phyloP scores from a whole-genome alignment of 805 yeast genomes.

The Metschnikowia henanensis region DNA sequence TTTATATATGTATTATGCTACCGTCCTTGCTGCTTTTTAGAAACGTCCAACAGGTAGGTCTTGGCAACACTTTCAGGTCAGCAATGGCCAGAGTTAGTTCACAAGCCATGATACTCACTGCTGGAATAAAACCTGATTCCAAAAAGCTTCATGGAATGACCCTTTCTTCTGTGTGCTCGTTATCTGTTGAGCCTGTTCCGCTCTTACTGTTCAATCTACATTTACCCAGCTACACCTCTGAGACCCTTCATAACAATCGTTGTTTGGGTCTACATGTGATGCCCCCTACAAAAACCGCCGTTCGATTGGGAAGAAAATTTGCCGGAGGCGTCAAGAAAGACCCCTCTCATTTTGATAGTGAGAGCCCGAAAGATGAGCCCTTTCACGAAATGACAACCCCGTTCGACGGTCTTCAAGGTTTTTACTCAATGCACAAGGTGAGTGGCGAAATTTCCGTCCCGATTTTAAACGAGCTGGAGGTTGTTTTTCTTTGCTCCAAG shows the following conservation, averaged over 20 bases:
- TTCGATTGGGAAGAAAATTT: constrained; percentile 63
- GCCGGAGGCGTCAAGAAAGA: constrained; percentile 53
- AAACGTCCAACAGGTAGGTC: not conserved
- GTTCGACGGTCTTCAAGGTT: constrained; percentile 39
- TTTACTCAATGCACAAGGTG: constrained; percentile 19
- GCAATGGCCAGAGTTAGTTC: constrained; percentile 40
- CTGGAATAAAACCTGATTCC: constrained; percentile 18
- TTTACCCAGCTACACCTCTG: constrained; percentile 80
- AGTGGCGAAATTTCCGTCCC: constrained; percentile 45
- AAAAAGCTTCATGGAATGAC: constrained; percentile 67
- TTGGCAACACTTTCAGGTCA: constrained; percentile 21
- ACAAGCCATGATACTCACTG: constrained; percentile 46
- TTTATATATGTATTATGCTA: not conserved
- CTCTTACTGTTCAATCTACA: constrained; percentile 84
- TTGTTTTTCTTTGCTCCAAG: constrained; percentile 61
- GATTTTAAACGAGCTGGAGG: constrained; percentile 54
- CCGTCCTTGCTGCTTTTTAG: constrained; percentile 3
- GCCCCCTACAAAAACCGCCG: constrained; percentile 57
- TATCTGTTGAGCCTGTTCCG: constrained; percentile 76
- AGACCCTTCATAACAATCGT: constrained; percentile 54
- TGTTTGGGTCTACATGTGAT: constrained; percentile 73
- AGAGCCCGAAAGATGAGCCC: constrained; percentile 30
- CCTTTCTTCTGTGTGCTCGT: constrained; percentile 79
- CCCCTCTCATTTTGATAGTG: constrained; percentile 19
- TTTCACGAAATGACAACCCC: constrained; percentile 55